Evolutionary conservation across 768 basidiomycete species (phyloP), one percentile per base, ranked within the genome.

Genomic region (Coprinopsis marcescibilis): DNA sequence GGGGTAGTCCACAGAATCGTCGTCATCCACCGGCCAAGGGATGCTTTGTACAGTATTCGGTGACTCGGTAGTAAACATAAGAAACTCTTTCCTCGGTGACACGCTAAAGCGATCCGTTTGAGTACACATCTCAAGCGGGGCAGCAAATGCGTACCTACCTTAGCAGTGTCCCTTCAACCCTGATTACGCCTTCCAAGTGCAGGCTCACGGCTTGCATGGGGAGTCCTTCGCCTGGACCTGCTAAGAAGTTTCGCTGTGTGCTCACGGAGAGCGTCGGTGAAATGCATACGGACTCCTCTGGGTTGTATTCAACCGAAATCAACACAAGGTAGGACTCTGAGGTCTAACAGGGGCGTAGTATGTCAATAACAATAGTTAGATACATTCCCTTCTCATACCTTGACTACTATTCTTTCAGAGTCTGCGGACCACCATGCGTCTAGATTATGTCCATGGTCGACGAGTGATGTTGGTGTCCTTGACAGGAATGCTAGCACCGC

Each of bases 361-460:
- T n/a, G 7, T 21, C 4, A n/a, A 26, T 13, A 21, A n/a, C 26
- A 11, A 43, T 30, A 4, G 7, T 4, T 11, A 11, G 11, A 19
- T 30, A 19, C 26, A 43, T 4, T 27, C 4, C 6, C 33, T 35
- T 15, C 4, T 63, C 81, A 45, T 48, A 88, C 93, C 66, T 86
- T 80, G 17, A 97, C 76, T 44, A 93, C 78, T 39, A 97, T 79
- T 55, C 81, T 74, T 56, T 73, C 72, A 26, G 86, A 84, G 60
- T 93, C 90, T 44, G 83, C 82, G 14, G 91, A 81, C 92, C 93
- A 97, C 56, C 80, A 76, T 11, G 78, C 79, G 43, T 75, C 66
- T 15, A 73, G 51, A 55, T 92, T 95, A 56, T 82, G 77, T n/a
- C 93, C 93, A 60, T 94, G 92, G 49, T 88, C 83, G 45, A 75